Evolutionary conservation across 495 filamentous ascomycete genomes (phyloP).

Genomic region (Lasiosphaeris hirsuta): DNA sequence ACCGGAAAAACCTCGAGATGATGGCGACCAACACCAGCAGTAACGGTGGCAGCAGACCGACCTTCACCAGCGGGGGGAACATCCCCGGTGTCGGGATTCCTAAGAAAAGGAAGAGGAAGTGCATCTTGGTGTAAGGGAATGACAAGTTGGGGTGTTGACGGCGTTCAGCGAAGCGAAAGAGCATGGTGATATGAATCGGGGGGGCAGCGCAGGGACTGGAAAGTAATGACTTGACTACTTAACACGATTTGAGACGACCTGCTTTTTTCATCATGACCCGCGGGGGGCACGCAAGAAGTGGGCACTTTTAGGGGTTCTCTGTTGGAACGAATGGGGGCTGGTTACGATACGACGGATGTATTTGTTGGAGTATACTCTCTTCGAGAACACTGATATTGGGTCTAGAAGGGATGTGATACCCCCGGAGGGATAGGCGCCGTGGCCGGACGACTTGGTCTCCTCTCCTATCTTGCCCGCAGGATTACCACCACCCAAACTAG

Average conservation of each 20-base stretch:
- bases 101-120: slow-evolving; percentile 61
- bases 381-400: slow-evolving; percentile 27
- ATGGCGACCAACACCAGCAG: slow-evolving; percentile 29
- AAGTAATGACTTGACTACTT: slow-evolving; percentile 21
- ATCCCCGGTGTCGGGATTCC: slow-evolving; percentile 35
- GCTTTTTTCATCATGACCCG: slow-evolving; percentile 25
- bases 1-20: slow-evolving; percentile 48
- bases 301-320: neutral
- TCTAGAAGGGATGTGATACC: slow-evolving; percentile 30
- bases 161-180: slow-evolving; percentile 7
- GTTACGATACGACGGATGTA: slow-evolving; percentile 19
- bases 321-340: slow-evolving; percentile 11
- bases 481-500: neutral
- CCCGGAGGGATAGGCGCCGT: slow-evolving; percentile 10
- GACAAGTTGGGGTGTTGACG: neutral
- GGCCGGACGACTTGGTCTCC: neutral
- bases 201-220: neutral
- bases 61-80: slow-evolving; percentile 21
- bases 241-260: slow-evolving; percentile 33
- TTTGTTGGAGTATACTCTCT: slow-evolving; percentile 31
- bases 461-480: neutral
- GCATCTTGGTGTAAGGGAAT: slow-evolving; percentile 19
- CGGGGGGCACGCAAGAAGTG: slow-evolving; percentile 15
- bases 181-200: neutral
- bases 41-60: slow-evolving; percentile 12